These are phyloP conservation scores for Pseudoneurospora amorphoporcata DNA, from an alignment of 495 filamentous ascomycete species.

Conservation along the genomic window DNA sequence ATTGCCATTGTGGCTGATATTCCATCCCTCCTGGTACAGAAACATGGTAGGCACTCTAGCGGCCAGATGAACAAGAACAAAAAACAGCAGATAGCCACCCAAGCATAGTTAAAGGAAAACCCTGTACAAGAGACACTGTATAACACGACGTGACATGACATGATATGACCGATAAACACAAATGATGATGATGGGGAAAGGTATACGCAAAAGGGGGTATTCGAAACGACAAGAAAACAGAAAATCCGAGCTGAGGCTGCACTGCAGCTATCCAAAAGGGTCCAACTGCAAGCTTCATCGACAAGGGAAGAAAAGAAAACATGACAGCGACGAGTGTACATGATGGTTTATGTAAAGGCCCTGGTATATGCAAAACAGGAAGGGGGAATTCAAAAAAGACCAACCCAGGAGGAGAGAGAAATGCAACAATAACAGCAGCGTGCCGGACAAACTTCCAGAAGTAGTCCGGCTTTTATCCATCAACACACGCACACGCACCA, in stretches of 20 bases:
- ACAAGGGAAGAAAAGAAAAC: background rate
- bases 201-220: background rate
- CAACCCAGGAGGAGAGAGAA: background rate
- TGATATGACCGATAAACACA: background rate
- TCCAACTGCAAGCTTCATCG: background rate
- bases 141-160: background rate
- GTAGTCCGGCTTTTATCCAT: background rate
- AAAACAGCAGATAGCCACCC: background rate
- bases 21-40: background rate
- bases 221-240: background rate
- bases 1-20: background rate
- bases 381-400: background rate
- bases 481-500: background rate
- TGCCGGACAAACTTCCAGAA: background rate
- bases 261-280: background rate
- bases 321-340: background rate
- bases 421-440: background rate
- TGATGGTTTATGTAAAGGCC: background rate
- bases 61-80: background rate
- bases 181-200: background rate
- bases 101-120: background rate
- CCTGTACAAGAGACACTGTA: background rate
- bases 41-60: background rate
- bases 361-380: background rate
- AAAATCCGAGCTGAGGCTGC: conserved; percentile 1